Conservation (phyloP, 306 rosid species). For the Quillaja saponaria region DNA sequence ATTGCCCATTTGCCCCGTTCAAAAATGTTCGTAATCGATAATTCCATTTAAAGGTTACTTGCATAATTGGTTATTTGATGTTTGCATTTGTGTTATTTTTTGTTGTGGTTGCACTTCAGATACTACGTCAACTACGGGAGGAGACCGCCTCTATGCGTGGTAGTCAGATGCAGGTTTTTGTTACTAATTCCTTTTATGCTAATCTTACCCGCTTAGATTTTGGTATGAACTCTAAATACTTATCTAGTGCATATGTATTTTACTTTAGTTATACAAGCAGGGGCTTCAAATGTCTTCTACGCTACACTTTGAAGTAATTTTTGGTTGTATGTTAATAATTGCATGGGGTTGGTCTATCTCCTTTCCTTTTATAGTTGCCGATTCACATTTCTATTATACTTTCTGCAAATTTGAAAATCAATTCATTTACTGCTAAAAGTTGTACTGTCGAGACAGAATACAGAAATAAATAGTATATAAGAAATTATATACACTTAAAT, state of each 20-base stretch:
- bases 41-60: too few relatives aligned
- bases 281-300: not conserved
- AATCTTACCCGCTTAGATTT: not conserved
- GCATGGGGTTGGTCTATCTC: not conserved
- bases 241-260: not conserved
- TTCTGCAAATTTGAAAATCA: slow-evolving; percentile 14
- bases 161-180: slow-evolving; percentile 83
- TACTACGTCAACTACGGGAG: slow-evolving; percentile 71
- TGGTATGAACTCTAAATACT: not conserved
- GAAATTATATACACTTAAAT: too few relatives aligned
- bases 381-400: not conserved
- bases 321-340: slow-evolving; percentile 20
- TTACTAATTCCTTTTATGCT: slow-evolving; percentile 6
- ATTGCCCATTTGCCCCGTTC: slow-evolving; percentile 19
- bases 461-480: too few relatives aligned
- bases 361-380: not conserved
- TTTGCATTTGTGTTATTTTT: slow-evolving; percentile 28
- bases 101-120: slow-evolving; percentile 48
- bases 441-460: too few relatives aligned
- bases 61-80: not conserved
- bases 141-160: slow-evolving; percentile 91
- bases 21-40: too few relatives aligned
- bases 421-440: too few relatives aligned
- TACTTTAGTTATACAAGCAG: slow-evolving; percentile 20
- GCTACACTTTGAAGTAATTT: not conserved